phyloP scores from a whole-genome alignment of 768 basidiomycete species.

The Fomitopsis serialis region DNA sequence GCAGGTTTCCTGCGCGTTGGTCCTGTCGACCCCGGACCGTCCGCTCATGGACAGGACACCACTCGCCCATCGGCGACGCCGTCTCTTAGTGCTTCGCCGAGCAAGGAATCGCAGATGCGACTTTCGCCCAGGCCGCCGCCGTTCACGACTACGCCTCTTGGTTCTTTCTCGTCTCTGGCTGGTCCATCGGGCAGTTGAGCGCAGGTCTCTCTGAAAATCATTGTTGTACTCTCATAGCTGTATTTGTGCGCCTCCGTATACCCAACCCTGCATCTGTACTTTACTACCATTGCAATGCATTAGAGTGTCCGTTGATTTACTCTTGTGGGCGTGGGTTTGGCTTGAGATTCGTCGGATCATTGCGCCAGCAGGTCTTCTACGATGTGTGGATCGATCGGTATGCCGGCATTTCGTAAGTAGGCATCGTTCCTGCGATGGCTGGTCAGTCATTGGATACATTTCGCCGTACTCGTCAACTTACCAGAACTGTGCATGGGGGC shows the following conservation, averaged over 20 bases:
- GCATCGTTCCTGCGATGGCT: slow-evolving; percentile 42
- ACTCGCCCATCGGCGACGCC: slow-evolving; percentile 22
- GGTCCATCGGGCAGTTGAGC: slow-evolving; percentile 5
- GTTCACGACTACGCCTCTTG: slow-evolving; percentile 18
- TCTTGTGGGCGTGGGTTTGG: neutral
- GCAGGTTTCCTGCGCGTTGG: slow-evolving; percentile 73
- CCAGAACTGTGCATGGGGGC: slow-evolving; percentile 39
- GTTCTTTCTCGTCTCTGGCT: neutral
- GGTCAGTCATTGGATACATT: neutral
- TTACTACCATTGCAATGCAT: neutral
- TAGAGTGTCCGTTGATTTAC: neutral
- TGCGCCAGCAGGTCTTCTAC: slow-evolving; percentile 33
- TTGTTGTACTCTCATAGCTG: neutral
- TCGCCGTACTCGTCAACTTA: slow-evolving; percentile 19
- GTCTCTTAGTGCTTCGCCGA: slow-evolving; percentile 24
- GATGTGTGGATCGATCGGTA: slow-evolving; percentile 36
- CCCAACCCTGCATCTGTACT: slow-evolving; percentile 4
- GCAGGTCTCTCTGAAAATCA: neutral
- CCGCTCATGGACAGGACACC: slow-evolving; percentile 1
- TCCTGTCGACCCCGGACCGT: slow-evolving; percentile 14
- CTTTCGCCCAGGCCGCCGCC: slow-evolving; percentile 20
- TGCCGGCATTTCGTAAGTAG: slow-evolving; percentile 37
- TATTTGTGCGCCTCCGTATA: neutral
- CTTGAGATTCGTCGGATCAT: neutral
- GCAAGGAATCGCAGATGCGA: slow-evolving; percentile 21